These are phyloP conservation scores for Dactylellina leptospora DNA, from an alignment of 2,329 filamentous ascomycete species.

Conservation along the genomic window DNA sequence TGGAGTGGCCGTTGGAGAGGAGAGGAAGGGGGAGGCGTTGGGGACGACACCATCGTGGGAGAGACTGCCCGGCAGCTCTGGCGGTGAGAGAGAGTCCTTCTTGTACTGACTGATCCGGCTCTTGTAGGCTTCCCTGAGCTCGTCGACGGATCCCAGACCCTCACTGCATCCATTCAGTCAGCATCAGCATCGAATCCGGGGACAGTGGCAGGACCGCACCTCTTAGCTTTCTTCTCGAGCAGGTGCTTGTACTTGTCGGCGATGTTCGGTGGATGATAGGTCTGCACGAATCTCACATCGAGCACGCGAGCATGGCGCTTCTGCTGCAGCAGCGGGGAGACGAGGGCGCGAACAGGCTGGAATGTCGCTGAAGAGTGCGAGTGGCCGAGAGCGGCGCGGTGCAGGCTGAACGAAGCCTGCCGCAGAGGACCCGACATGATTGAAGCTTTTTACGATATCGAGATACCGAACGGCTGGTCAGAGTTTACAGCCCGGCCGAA, in stretches of 20 bases:
- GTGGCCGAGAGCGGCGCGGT: conserved; percentile 28
- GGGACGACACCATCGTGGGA: conserved; percentile 28
- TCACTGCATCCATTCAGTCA: conserved; percentile 60
- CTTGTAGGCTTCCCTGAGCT: conserved; percentile 82
- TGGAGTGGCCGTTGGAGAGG: conserved; percentile 53
- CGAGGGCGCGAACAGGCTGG: conserved; percentile 14
- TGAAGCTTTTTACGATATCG: not conserved
- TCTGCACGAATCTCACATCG: conserved; percentile 88
- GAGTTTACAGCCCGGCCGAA: conserved; percentile 20
- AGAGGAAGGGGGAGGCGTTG: conserved; percentile 54
- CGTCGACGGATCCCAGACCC: conserved; percentile 74
- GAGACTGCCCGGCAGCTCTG: conserved; percentile 58
- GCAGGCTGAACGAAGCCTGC: conserved; percentile 29
- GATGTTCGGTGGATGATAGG: conserved; percentile 74
- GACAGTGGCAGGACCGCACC: conserved; percentile 60
- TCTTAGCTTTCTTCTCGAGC: conserved; percentile 80
- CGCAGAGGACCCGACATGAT: conserved; percentile 40
- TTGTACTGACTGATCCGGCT: conserved; percentile 80
- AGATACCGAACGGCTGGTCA: not conserved
- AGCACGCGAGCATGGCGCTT: conserved; percentile 90
- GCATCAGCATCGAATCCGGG: conserved; percentile 8
- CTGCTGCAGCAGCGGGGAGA: conserved; percentile 63
- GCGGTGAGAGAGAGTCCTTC: conserved; percentile 70
- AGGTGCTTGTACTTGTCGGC: conserved; percentile 88
- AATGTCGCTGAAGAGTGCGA: conserved; percentile 30